Percentiles rank a stretch among this genome's conserved stretches.
phyloP scores from a whole-genome alignment of 2,329 filamentous ascomycete species.

The Microthyrium microscopicum region DNA sequence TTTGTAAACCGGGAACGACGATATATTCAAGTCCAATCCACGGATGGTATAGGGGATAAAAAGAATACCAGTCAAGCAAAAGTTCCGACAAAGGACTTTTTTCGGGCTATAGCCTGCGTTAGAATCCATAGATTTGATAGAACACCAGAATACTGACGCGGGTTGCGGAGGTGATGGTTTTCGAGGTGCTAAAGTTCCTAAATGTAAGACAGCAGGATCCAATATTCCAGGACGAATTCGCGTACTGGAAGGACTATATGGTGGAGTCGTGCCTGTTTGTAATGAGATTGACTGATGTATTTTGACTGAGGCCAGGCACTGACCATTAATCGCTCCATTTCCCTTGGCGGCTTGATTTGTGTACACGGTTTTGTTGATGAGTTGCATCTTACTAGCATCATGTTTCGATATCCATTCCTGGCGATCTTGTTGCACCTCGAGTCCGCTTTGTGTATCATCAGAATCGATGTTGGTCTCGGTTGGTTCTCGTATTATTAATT shows the following conservation, averaged over 20 bases:
- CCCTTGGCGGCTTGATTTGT: background rate
- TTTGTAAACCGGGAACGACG: background rate
- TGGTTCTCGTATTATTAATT: too few relatives aligned
- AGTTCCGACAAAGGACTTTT: constrained; percentile 50
- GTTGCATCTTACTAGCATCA: constrained; percentile 10
- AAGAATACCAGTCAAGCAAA: constrained; percentile 35
- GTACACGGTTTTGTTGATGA: constrained; percentile 9
- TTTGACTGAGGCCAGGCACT: background rate
- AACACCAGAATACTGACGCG: background rate
- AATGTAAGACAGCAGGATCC: background rate
- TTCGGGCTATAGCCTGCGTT: constrained; percentile 45
- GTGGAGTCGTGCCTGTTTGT: constrained; percentile 1
- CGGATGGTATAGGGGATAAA: background rate
- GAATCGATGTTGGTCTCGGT: too few relatives aligned
- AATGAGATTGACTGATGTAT: background rate
- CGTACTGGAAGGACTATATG: background rate
- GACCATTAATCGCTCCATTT: background rate
- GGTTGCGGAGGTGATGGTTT: background rate
- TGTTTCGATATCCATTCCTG: too few relatives aligned
- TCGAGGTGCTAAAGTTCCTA: constrained; percentile 1
- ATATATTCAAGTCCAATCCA: background rate
- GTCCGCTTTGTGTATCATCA: too few relatives aligned
- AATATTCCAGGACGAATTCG: background rate
- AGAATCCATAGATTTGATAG: constrained; percentile 1
- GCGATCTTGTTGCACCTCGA: too few relatives aligned